phyloP scores from a whole-genome alignment of 345 rosid genomes.

The Linum tenue region DNA sequence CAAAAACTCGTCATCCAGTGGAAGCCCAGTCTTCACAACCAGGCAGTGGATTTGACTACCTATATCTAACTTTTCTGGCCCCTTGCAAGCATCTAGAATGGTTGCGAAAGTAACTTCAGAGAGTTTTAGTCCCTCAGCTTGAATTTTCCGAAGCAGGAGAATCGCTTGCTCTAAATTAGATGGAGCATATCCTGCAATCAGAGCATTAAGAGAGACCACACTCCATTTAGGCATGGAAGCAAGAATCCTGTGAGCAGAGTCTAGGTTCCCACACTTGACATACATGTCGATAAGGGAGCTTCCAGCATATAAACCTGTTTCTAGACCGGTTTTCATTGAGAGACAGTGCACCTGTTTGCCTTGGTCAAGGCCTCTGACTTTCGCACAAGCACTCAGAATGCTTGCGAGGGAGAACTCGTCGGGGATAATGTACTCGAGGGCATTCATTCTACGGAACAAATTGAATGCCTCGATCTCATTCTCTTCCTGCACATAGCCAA shows the following conservation, averaged over 20 bases:
- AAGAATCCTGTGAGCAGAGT: slow-evolving; percentile 38
- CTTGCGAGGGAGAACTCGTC: slow-evolving; percentile 79
- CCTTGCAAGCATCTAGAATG: slow-evolving; percentile 74
- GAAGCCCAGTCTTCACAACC: slow-evolving; percentile 46
- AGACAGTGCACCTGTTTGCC: slow-evolving; percentile 68
- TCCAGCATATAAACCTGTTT: slow-evolving; percentile 66
- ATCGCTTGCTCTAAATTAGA: slow-evolving; percentile 44
- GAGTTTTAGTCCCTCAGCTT: slow-evolving; percentile 43
- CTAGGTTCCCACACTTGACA: slow-evolving; percentile 50
- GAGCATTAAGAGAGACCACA: slow-evolving; percentile 75
- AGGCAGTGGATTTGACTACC: slow-evolving; percentile 69
- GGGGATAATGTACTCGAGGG: slow-evolving; percentile 32
- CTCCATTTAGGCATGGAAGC: slow-evolving; percentile 46
- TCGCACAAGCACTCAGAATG: slow-evolving; percentile 73
- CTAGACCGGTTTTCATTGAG: slow-evolving; percentile 56
- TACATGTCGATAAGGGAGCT: slow-evolving; percentile 91
- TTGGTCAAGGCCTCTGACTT: slow-evolving; percentile 40
- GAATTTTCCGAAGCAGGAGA: slow-evolving; percentile 51
- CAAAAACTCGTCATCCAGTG: slow-evolving; percentile 53
- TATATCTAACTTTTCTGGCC: slow-evolving; percentile 36
- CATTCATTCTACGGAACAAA: slow-evolving; percentile 58
- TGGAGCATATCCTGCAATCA: slow-evolving; percentile 68
- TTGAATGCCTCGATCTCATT: slow-evolving; percentile 58
- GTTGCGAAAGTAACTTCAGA: slow-evolving; percentile 67
- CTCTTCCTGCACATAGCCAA: slow-evolving; percentile 74